Percentiles rank a stretch among this genome's conserved stretches.
These are phyloP conservation scores for Saturnispora halmiae DNA, from an alignment of 805 yeast species.

Conservation along the genomic window DNA sequence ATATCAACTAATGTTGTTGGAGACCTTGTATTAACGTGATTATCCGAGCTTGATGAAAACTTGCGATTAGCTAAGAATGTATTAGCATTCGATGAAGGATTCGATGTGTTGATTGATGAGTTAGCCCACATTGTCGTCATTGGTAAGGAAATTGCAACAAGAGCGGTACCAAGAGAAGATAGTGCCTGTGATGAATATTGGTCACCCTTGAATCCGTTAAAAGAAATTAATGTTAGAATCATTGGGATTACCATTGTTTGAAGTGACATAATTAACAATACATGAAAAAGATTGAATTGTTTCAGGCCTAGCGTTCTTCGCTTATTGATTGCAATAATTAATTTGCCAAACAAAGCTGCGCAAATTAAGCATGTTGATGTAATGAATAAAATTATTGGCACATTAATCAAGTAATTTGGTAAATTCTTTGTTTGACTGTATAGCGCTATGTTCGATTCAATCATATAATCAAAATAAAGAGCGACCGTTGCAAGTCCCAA, in stretches of 20 bases:
- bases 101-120: slow-evolving; percentile 43
- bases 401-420: slow-evolving; percentile 36
- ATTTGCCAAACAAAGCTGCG: slow-evolving; percentile 51
- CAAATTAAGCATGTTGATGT: slow-evolving; percentile 59
- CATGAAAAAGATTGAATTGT: slow-evolving; percentile 77
- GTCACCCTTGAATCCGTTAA: slow-evolving; percentile 16
- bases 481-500: slow-evolving; percentile 49
- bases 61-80: slow-evolving; percentile 15
- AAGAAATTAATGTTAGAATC: slow-evolving; percentile 49
- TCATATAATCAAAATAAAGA: slow-evolving; percentile 47
- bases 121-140: slow-evolving; percentile 86
- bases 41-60: slow-evolving; percentile 12
- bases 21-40: slow-evolving; percentile 9
- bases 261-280: slow-evolving; percentile 66
- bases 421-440: slow-evolving; percentile 18
- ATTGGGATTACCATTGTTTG: slow-evolving; percentile 82
- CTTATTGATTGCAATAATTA: slow-evolving; percentile 57
- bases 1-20: slow-evolving; percentile 13
- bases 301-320: slow-evolving; percentile 70
- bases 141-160: slow-evolving; percentile 69
- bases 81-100: slow-evolving; percentile 32
- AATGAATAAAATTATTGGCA: slow-evolving; percentile 56
- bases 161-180: slow-evolving; percentile 45
- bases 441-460: slow-evolving; percentile 33
- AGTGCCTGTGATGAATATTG: slow-evolving; percentile 30